These are phyloP conservation scores for Ogataea naganishii DNA, from an alignment of 805 yeast genomes.

Conservation along the genomic window DNA sequence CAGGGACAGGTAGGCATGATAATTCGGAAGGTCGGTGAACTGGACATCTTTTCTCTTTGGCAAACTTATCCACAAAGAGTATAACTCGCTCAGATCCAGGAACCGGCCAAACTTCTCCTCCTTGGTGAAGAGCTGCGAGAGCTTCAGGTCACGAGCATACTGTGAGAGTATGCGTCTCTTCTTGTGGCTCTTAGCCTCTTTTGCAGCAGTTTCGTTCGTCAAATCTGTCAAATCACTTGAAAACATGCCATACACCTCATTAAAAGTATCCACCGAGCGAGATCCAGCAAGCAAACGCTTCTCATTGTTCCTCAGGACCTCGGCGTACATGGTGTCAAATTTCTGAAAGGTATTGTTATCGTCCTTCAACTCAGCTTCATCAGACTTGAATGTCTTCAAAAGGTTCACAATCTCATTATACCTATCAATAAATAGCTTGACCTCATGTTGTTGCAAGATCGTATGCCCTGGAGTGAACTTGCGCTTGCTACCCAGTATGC, in stretches of 20 bases:
- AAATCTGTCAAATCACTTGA: conserved; percentile 10
- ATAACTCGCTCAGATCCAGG: conserved; percentile 46
- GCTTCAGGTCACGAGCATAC: conserved; percentile 37
- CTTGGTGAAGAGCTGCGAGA: conserved; percentile 43
- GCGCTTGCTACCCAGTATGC: conserved; percentile 21
- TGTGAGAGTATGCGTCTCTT: conserved; percentile 36
- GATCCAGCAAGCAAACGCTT: conserved; percentile 15
- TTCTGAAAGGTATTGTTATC: conserved; percentile 16
- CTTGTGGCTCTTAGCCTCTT: conserved; percentile 15
- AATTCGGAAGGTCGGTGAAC: conserved; percentile 19
- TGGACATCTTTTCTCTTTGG: conserved; percentile 17
- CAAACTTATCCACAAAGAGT: conserved; percentile 45
- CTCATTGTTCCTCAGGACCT: conserved; percentile 22
- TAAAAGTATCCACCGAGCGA: conserved; percentile 20
- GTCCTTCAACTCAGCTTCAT: conserved; percentile 4
- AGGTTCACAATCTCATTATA: conserved; percentile 27
- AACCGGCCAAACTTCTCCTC: conserved; percentile 59
- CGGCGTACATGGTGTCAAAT: conserved; percentile 29
- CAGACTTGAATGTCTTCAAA: conserved; percentile 9
- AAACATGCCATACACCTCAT: conserved; percentile 24
- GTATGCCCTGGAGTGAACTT: conserved; percentile 43
- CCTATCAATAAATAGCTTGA: conserved; percentile 39
- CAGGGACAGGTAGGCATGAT: conserved; percentile 40
- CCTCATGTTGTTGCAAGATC: conserved; percentile 60
- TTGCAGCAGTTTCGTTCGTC: conserved; percentile 6